phyloP scores from a whole-genome alignment of 331 rosid species.

The Saraca asoca region DNA sequence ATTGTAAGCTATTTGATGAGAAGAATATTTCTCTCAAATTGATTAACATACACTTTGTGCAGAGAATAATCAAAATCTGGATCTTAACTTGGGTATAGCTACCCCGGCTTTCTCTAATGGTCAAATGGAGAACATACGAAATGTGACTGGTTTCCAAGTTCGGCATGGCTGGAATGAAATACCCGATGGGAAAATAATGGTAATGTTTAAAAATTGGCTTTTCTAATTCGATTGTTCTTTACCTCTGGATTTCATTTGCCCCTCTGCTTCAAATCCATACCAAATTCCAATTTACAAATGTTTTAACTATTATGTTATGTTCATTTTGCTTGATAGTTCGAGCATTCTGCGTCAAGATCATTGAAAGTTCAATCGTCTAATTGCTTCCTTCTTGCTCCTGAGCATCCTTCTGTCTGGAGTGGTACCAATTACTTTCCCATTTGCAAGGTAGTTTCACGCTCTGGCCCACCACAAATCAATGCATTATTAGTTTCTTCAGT shows the following conservation, averaged over 20 bases:
- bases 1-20: conserved; percentile 6
- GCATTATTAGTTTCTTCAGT: neutral
- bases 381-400: conserved; percentile 48
- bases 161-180: conserved; percentile 51
- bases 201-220: conserved; percentile 30
- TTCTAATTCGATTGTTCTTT: conserved; percentile 1
- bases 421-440: conserved; percentile 50
- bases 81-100: conserved; percentile 81
- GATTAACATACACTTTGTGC: conserved; percentile 19
- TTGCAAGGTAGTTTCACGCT: conserved; percentile 47
- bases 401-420: conserved; percentile 52
- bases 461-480: neutral
- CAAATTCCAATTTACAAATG: neutral
- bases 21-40: neutral
- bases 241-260: neutral
- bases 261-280: conserved; percentile 11
- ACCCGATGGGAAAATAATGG: conserved; percentile 53
- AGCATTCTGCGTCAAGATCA: conserved; percentile 53
- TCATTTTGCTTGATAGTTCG: conserved; percentile 43
- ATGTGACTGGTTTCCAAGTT: conserved; percentile 36
- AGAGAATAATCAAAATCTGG: conserved; percentile 60
- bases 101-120: conserved; percentile 54
- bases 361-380: conserved; percentile 43
- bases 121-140: conserved; percentile 42
- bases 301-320: conserved; percentile 4